phyloP scores from a whole-genome alignment of 768 basidiomycete genomes.

The Mycena galericulata region DNA sequence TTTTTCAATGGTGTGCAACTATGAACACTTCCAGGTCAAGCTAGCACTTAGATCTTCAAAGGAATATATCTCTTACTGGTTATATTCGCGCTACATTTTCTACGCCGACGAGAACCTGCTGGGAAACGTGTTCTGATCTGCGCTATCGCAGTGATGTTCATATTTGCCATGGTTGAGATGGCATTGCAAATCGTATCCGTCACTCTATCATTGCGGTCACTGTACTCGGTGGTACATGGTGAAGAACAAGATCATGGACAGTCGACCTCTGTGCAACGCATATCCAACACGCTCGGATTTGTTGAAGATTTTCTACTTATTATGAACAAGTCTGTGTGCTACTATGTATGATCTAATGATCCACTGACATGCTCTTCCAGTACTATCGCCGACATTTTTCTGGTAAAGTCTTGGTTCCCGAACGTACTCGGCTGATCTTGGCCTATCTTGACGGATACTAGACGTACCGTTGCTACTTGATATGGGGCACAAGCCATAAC shows the following conservation, averaged over 20 bases:
- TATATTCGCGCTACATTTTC: background rate
- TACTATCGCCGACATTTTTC: background rate
- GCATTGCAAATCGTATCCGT: conserved; percentile 4
- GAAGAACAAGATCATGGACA: background rate
- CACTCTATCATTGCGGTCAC: background rate
- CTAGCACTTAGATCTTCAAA: background rate
- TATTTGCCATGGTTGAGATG: background rate
- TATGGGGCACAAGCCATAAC: background rate
- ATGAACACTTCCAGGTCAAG: background rate
- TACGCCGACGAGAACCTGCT: background rate
- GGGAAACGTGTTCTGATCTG: background rate
- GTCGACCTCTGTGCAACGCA: background rate
- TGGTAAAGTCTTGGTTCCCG: background rate
- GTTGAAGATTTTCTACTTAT: background rate
- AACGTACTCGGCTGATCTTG: no score
- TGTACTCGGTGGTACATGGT: background rate
- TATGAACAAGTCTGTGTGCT: conserved; percentile 3
- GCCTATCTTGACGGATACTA: background rate
- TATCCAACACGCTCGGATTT: background rate
- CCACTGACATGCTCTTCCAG: background rate
- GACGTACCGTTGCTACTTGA: conserved; percentile 10
- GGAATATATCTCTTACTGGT: background rate
- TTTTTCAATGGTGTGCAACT: background rate
- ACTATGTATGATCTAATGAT: no score
- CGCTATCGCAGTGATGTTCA: background rate